Evolutionary conservation across 1,284 basidiomycete genomes (phyloP).

Genomic region (Malassezia cuniculi): DNA sequence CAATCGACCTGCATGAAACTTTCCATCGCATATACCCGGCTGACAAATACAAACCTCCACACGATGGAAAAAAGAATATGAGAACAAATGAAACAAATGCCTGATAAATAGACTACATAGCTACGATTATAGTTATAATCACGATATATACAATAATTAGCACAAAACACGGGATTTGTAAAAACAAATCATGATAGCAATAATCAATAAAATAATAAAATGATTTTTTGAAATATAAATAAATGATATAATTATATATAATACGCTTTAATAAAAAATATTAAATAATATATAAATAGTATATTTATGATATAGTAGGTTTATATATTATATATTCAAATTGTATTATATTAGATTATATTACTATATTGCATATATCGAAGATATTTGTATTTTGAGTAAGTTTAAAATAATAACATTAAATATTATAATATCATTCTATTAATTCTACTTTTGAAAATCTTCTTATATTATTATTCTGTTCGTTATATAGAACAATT

Average conservation of each 20-base stretch:
- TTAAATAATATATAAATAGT: not conserved
- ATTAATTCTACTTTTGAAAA: not conserved
- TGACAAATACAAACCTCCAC: no score
- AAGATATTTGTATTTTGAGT: not conserved
- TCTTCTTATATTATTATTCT: not conserved
- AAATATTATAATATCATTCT: not conserved
- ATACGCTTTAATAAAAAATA: not conserved
- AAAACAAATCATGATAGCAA: not conserved
- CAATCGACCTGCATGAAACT: no score
- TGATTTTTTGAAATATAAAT: not conserved
- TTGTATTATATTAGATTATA: slow-evolving; percentile 4
- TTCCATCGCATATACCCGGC: no score
- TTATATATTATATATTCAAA: slow-evolving; percentile 2
- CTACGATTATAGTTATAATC: no score
- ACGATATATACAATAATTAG: not conserved
- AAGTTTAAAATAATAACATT: not conserved
- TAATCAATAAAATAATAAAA: slow-evolving; percentile 1
- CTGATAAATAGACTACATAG: not conserved
- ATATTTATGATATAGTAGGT: slow-evolving; percentile 1
- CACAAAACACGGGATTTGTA: not conserved
- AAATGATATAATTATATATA: not conserved
- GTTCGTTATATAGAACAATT: not conserved
- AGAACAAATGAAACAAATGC: no score
- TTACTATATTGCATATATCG: no score
- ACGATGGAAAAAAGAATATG: no score